A percentile compares a stretch with the other conserved stretches of the same genome.
Evolutionary conservation across 2,329 filamentous ascomycete species (phyloP).

Genomic region (Botrytis aclada): DNA sequence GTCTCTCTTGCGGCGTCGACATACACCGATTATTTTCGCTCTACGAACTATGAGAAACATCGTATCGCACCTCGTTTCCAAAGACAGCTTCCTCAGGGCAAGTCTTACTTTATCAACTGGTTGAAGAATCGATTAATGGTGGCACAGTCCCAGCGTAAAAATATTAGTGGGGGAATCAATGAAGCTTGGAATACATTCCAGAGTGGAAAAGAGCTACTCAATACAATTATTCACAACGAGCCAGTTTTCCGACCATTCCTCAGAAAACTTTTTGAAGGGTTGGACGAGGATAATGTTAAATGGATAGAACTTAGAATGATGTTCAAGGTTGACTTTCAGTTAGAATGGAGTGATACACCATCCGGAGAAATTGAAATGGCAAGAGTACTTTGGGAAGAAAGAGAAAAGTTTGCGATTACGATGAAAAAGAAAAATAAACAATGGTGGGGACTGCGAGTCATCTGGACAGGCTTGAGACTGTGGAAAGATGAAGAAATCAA

Average conservation of each 20-base stretch:
- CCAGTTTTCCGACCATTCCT: constrained; percentile 80
- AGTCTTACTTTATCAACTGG: constrained; percentile 70
- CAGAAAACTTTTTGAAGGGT: constrained; percentile 61
- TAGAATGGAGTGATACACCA: constrained; percentile 42
- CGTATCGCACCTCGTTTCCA: not conserved
- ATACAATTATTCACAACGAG: constrained; percentile 77
- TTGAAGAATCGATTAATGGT: constrained; percentile 61
- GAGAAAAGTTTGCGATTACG: constrained; percentile 69
- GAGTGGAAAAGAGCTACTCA: constrained; percentile 67
- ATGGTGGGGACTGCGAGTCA: constrained; percentile 79
- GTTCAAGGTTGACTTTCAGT: constrained; percentile 60
- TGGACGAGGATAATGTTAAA: constrained; percentile 72
- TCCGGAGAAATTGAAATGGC: constrained; percentile 36
- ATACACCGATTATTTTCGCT: not conserved
- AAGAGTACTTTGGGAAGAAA: constrained; percentile 61
- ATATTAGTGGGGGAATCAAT: constrained; percentile 52
- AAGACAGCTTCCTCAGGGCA: constrained; percentile 48
- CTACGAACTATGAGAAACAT: not conserved
- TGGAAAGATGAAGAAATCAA: constrained; percentile 61
- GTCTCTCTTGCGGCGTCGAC: constrained; percentile 55
- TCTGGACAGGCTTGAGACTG: constrained; percentile 72
- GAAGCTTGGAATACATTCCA: constrained; percentile 79
- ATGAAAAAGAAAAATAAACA: constrained; percentile 65
- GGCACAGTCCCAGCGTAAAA: not conserved
- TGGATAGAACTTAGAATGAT: constrained; percentile 75